phyloP scores from a whole-genome alignment of 495 filamentous ascomycete genomes.

The Sabuloglossum arenarium region DNA sequence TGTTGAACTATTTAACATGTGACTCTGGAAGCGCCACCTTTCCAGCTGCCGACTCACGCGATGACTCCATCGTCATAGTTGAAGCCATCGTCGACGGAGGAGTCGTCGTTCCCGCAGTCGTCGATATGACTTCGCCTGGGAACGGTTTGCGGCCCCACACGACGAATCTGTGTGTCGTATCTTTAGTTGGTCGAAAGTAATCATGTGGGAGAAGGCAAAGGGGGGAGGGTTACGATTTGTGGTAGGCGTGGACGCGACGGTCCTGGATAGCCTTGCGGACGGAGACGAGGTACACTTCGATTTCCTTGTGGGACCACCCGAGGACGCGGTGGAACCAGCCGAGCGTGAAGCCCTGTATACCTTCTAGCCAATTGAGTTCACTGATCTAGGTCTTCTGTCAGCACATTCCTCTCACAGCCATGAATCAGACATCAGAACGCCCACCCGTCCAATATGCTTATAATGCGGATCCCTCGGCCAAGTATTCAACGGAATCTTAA shows the following conservation, averaged over 20 bases:
- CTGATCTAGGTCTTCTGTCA: constrained; percentile 14
- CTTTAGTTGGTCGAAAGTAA: neutral
- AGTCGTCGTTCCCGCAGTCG: neutral
- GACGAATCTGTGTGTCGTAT: neutral
- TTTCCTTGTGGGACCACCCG: constrained; percentile 23
- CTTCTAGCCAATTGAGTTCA: constrained; percentile 21
- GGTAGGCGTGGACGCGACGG: constrained; percentile 21
- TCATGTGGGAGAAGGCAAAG: neutral
- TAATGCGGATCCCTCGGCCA: constrained; percentile 19
- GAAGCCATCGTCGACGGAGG: too few relatives aligned
- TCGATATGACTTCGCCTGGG: neutral
- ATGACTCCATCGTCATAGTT: too few relatives aligned
- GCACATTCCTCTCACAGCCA: too few relatives aligned
- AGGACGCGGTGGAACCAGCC: constrained; percentile 20
- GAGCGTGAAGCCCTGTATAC: constrained; percentile 24
- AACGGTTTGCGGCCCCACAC: constrained; percentile 7
- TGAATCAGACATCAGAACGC: too few relatives aligned
- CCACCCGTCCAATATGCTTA: constrained; percentile 15
- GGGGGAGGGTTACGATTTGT: constrained; percentile 16
- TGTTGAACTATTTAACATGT: too few relatives aligned
- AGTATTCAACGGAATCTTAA: constrained; percentile 18
- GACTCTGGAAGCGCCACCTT: too few relatives aligned
- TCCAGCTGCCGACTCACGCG: too few relatives aligned
- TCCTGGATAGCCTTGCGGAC: constrained; percentile 21
- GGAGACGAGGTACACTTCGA: constrained; percentile 19